Evolutionary conservation across 2,329 filamentous ascomycete species (phyloP), one percentile per base, ranked within the genome.

Genomic region (Fusarium pseudocircinatum): DNA sequence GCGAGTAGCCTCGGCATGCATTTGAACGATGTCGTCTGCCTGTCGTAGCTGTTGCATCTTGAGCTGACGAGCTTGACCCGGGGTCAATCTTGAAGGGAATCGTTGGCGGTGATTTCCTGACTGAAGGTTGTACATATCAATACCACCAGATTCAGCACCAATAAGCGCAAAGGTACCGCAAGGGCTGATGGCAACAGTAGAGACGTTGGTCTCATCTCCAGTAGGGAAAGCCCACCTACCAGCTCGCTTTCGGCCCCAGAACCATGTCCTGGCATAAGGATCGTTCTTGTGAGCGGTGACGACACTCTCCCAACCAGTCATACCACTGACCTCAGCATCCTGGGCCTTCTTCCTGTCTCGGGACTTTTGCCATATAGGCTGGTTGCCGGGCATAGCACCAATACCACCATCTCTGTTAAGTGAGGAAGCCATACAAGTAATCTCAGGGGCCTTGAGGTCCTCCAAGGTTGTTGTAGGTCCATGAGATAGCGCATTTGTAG

Each of bases 121-220:
- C 81, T 99, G 96, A 66, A 99, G 85, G 80, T 99, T 99, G 88
- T 93, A 98, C 92, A 97, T 96, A 81, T 98, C 95, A 63, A 99
- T 91, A 39, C 91, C 90, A 46, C 96, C 96, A 42, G 88, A 91
- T 36, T 90, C 90, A 2, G 96, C 98, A 3, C 96, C 96, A 28
- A 99, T 87, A 9, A 98, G 84, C 6, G 95, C 95, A 85, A 99
- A 99, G 4, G 94, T 98, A 63, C 96, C 96, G 78, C 96, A 99
- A 3, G 94, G 89, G 60, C 94, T 97, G 68, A 99, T 92, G 16
- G 95, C 90, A 26, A 99, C 94, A 60, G 93, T 96, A 73, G 93
- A 90, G 67, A 97, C 96, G 77, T 94, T 89, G n/a, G 90, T 89
- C 24, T 90, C 89, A 82, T 99, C 96, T 44, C 92, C 89, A 2